Evolutionary conservation across 192 early-diverging fungal genomes (phyloP).

Genomic region (Dispira simplex): DNA sequence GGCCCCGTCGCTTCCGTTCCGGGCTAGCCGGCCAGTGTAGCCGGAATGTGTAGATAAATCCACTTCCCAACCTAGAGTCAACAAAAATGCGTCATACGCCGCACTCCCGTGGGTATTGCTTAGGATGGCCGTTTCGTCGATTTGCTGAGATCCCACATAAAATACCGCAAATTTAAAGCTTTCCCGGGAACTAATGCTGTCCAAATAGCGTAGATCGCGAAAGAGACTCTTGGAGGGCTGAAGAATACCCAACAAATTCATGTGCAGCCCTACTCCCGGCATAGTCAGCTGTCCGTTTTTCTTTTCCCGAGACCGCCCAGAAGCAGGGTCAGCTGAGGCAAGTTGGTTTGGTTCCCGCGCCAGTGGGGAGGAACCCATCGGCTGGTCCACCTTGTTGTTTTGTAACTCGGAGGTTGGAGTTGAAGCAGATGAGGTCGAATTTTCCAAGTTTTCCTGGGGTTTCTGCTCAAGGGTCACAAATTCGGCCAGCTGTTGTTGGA

Average conservation of each 20-base stretch:
- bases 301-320: too few relatives aligned
- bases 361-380: too few relatives aligned
- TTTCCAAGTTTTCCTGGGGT: too few relatives aligned
- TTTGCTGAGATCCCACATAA: conserved; percentile 85
- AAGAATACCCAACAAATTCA: conserved; percentile 4
- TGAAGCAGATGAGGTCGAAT: too few relatives aligned
- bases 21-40: conserved; percentile 76
- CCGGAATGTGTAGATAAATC: conserved; percentile 70
- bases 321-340: too few relatives aligned
- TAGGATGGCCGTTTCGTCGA: conserved; percentile 75
- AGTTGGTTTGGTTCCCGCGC: too few relatives aligned
- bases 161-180: conserved; percentile 80
- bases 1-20: conserved; percentile 56
- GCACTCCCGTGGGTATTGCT: conserved; percentile 54
- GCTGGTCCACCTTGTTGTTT: too few relatives aligned
- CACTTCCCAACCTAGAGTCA: conserved; percentile 86
- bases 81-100: conserved; percentile 73
- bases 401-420: too few relatives aligned
- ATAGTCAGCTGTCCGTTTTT: too few relatives aligned
- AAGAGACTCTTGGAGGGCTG: conserved; percentile 16
- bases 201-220: conserved; percentile 21
- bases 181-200: conserved; percentile 37
- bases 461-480: too few relatives aligned
- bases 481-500: too few relatives aligned
- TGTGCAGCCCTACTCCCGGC: too few relatives aligned